Evolutionary conservation across 1,284 basidiomycete species (phyloP).

Genomic region (Ceratobasidium papillatum): DNA sequence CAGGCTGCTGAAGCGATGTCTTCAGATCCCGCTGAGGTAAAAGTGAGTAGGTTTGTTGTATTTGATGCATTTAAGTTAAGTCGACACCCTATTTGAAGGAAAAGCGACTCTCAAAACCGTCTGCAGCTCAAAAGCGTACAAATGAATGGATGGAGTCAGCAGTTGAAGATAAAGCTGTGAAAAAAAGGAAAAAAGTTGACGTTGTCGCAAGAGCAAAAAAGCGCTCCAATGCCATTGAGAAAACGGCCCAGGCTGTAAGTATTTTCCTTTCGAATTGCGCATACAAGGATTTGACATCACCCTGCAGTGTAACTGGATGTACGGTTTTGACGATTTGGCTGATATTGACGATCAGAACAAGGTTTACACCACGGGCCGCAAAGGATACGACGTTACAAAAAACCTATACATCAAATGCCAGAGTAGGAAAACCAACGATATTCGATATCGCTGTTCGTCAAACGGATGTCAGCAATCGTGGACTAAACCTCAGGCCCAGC

Average conservation of each 20-base stretch:
- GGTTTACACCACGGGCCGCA: background rate
- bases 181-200: background rate
- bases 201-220: background rate
- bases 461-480: constrained; percentile 16
- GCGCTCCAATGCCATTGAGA: background rate
- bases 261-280: background rate
- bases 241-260: constrained; percentile 15
- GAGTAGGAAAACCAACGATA: background rate
- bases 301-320: constrained; percentile 17
- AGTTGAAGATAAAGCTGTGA: background rate
- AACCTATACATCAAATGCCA: constrained; percentile 9
- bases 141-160: background rate
- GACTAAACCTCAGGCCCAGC: background rate
- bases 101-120: background rate
- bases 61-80: too few relatives aligned
- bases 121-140: background rate
- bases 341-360: background rate
- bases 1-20: constrained; percentile 9
- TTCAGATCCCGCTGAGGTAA: too few relatives aligned
- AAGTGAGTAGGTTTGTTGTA: background rate
- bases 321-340: constrained; percentile 9
- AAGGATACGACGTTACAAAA: background rate
- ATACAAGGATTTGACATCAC: background rate
- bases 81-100: too few relatives aligned
- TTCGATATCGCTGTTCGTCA: background rate